Base-by-base conservation (phyloP, 768 basidiomycete genomes). In the Tulasnella sp. region DNA sequence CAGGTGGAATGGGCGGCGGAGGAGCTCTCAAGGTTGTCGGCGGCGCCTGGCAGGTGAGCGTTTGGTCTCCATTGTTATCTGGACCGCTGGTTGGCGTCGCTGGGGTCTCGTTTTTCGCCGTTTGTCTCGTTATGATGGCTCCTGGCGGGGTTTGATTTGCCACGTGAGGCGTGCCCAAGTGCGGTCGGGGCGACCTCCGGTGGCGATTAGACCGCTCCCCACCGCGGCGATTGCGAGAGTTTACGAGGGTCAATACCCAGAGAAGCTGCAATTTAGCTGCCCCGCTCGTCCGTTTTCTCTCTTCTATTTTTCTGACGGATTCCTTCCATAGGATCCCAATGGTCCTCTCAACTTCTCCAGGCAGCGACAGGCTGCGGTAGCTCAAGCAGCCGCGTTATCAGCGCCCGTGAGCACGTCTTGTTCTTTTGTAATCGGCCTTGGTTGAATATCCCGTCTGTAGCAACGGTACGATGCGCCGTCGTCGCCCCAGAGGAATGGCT, bases 311-410 rank as follows among this genome's bases (percentile, higher is more conserved):
- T 27, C 61, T 50, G 39, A 42, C 49, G 52, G 34, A 32, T 63
- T 58, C 43, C 34, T 57, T 37, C n/a, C 37, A 56, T 62, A 79
- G 76, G 77, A 78, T 39, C 23, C 65, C 12, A 67, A 68, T 59
- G 62, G 73, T 36, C 66, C 71, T 6, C 60, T 45, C 42, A 54
- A 62, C 45, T 41, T 50, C n/a, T 68, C 76, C 39, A 71, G 77
- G 60, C 75, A 73, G 63, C 69, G 77, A 60, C 78, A 75, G 62
- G 68, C 62, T 7, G 67, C 71, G 8, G 69, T 67, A 8, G 70
- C 70, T 32, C 72, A 72, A 49, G 66, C 66, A 23, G 62, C 64
- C 49, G 64, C 70, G 25, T 69, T 76, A 59, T 67, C 25, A 25
- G 45, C 45, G 7, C 45, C 45, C 45, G 45, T 46, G 32, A 46